Evolutionary conservation across 2,329 filamentous ascomycete genomes (phyloP), one percentile per base, ranked within the genome.

Genomic region (Aspergillus sp.): DNA sequence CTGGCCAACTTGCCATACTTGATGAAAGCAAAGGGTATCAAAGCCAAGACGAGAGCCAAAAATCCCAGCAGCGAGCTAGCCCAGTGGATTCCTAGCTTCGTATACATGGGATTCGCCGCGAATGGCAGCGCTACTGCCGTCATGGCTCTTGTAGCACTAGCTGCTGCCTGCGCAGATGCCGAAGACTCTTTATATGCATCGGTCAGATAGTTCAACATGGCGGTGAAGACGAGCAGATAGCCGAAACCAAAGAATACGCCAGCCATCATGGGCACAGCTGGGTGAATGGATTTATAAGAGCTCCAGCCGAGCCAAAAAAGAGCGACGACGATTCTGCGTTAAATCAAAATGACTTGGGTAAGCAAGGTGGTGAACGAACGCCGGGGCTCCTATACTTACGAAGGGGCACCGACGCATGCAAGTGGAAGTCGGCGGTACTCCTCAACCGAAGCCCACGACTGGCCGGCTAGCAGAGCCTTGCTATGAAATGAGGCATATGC

Each of bases 351-450:
- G 2, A 24, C 2, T 2, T 8, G 8, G 2, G n/a, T 24, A 24
- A 24, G 3, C 22, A 24, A 8, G 2, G 22, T n/a, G 8, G 22
- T n/a, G 22, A 24, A 24, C 22, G 22, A n/a, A n/a, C n/a, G n/a
- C n/a, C n/a, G n/a, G n/a, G n/a, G n/a, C n/a, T n/a, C n/a, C n/a
- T 26, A 7, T 7, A 3, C 25, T 26, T 13, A 26, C 25, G 11
- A 7, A 14, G 25, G 80, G 0, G 82, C 80, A 1, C 80, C 82
- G 12, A 84, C 46, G 49, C 75, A 81, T 4, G 80, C 82, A 2
- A 88, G 64, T 0, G 83, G 82, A 0, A 89, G 66, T 1, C 83
- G 74, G 4, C 78, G 72, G 49, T 75, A 79, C 50, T 88, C 53
- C 72, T 51, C 44, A 3, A 42, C 43, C 15, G 61, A 60, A 0